Evolutionary conservation across 192 early-diverging fungal species (phyloP).

Genomic region (Umbelopsis ramanniana): DNA sequence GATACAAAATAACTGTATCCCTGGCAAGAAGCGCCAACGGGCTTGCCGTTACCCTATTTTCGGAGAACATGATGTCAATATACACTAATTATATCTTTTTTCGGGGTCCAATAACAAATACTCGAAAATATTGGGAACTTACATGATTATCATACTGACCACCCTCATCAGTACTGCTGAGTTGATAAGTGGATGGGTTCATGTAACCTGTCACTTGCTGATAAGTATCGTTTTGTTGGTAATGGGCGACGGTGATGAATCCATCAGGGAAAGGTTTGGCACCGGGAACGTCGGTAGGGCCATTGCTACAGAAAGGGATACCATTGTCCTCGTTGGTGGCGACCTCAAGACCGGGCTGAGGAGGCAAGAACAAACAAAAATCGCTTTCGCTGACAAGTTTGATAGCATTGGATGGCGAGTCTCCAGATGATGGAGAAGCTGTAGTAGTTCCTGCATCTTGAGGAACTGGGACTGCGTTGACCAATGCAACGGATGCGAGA

Average conservation of each 20-base stretch:
- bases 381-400: slow-evolving; percentile 30
- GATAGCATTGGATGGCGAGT: slow-evolving; percentile 9
- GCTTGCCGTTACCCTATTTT: slow-evolving; percentile 24
- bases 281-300: slow-evolving; percentile 25
- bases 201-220: slow-evolving; percentile 43
- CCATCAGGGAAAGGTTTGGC: slow-evolving; percentile 49
- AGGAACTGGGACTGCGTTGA: not conserved
- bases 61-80: not conserved
- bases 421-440: not conserved
- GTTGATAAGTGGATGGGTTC: slow-evolving; percentile 35
- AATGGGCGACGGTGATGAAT: slow-evolving; percentile 13
- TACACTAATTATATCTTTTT: not conserved
- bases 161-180: slow-evolving; percentile 39
- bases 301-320: slow-evolving; percentile 52
- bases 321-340: slow-evolving; percentile 48
- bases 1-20: slow-evolving; percentile 49
- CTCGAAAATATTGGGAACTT: not conserved
- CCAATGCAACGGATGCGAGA: slow-evolving; percentile 11
- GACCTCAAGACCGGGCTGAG: slow-evolving; percentile 41
- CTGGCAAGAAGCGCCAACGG: slow-evolving; percentile 43
- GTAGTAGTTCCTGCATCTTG: slow-evolving; percentile 11
- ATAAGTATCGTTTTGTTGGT: slow-evolving; percentile 18
- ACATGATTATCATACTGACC: slow-evolving; percentile 39
- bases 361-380: slow-evolving; percentile 58
- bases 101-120: not conserved